phyloP scores from a whole-genome alignment of 345 rosid genomes.

The Acer yangbiense region DNA sequence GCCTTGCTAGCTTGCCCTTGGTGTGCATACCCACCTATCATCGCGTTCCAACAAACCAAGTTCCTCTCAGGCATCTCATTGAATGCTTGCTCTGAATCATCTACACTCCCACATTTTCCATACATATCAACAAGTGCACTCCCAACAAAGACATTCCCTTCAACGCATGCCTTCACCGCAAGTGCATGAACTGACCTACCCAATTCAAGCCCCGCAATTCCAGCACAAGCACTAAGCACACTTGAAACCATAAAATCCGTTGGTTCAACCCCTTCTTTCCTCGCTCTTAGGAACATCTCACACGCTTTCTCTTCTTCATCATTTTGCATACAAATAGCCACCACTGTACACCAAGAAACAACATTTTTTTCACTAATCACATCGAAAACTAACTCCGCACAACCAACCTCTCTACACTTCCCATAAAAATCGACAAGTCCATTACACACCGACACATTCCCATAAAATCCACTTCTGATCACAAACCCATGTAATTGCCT shows the following conservation, averaged over 20 bases:
- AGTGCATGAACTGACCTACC: conserved; percentile 74
- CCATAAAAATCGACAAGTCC: conserved; percentile 86
- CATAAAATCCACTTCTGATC: conserved; percentile 56
- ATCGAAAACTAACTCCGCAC: conserved; percentile 53
- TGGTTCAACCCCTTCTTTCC: conserved; percentile 51
- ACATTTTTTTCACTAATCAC: conserved; percentile 58
- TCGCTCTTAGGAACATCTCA: conserved; percentile 42
- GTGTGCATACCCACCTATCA: conserved; percentile 78
- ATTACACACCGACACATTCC: conserved; percentile 58
- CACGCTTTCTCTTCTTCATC: conserved; percentile 76
- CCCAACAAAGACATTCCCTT: conserved; percentile 62
- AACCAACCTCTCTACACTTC: conserved; percentile 59
- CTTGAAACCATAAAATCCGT: conserved; percentile 77
- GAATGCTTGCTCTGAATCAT: conserved; percentile 59
- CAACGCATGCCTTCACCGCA: conserved; percentile 70
- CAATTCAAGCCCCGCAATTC: conserved; percentile 62
- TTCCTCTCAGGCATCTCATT: conserved; percentile 62
- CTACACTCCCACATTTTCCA: conserved; percentile 85
- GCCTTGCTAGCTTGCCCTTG: conserved; percentile 71
- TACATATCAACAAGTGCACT: conserved; percentile 89
- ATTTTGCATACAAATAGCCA: conserved; percentile 71
- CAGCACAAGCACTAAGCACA: conserved; percentile 70
- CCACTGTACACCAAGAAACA: conserved; percentile 86
- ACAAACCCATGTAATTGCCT: conserved; percentile 65
- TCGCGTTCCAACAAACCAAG: conserved; percentile 72